phyloP scores from a whole-genome alignment of 257 asterid species.

The Primulina tabacum region DNA sequence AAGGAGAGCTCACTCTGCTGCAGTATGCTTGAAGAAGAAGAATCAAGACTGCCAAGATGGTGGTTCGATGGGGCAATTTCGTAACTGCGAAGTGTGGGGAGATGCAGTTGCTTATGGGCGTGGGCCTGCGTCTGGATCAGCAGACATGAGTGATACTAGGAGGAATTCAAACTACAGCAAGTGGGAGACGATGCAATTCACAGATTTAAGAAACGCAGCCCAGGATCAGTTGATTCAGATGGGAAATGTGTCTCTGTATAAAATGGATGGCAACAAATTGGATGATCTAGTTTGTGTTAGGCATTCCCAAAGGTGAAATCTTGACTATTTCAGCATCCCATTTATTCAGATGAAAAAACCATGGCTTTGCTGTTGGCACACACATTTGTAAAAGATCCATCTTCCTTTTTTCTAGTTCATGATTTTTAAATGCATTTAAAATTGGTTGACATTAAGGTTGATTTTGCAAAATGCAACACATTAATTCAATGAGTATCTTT shows the following conservation, averaged over 20 bases:
- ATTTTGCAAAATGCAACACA: background rate
- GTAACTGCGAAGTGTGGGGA: conserved; percentile 89
- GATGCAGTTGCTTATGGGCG: conserved; percentile 60
- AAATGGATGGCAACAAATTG: conserved; percentile 93
- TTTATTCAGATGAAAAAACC: background rate
- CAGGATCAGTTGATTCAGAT: conserved; percentile 58
- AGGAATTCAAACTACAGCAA: conserved; percentile 73
- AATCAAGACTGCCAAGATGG: conserved; percentile 38
- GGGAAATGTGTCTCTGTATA: conserved; percentile 83
- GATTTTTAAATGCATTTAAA: background rate
- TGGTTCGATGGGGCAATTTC: conserved; percentile 55
- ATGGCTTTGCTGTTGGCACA: background rate
- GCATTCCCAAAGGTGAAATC: conserved; percentile 36
- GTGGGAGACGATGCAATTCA: conserved; percentile 79
- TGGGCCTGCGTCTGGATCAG: conserved; percentile 73
- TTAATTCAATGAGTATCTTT: background rate
- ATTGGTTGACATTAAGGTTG: background rate
- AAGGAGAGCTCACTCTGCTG: conserved; percentile 76
- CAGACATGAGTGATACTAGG: conserved; percentile 65
- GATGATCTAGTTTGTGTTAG: conserved; percentile 91
- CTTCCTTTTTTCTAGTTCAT: background rate
- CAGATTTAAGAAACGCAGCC: conserved; percentile 59
- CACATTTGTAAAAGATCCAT: background rate
- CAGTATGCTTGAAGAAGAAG: conserved; percentile 53
- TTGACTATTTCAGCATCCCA: background rate